Evolutionary conservation across 306 rosid genomes (phyloP).

Genomic region (Gleditsia sinensis): DNA sequence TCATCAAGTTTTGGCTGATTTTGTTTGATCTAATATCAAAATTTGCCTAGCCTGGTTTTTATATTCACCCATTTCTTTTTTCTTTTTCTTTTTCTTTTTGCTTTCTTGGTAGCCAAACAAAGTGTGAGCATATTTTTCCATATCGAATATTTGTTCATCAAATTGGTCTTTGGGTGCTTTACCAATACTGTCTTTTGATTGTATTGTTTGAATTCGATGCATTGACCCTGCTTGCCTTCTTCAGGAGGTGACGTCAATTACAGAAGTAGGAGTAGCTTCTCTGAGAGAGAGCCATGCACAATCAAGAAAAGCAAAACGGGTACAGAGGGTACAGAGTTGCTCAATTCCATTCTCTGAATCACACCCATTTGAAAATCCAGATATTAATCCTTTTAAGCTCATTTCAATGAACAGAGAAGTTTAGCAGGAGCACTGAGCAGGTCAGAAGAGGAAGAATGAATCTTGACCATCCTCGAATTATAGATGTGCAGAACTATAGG

Average conservation of each 20-base stretch:
- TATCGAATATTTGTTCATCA: slow-evolving; percentile 7
- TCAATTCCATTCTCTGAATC: slow-evolving; percentile 23
- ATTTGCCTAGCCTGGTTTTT: background rate
- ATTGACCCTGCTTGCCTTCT: slow-evolving; percentile 38
- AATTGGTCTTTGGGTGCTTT: slow-evolving; percentile 12
- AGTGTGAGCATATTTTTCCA: slow-evolving; percentile 26
- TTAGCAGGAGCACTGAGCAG: slow-evolving; percentile 70
- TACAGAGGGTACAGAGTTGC: slow-evolving; percentile 58
- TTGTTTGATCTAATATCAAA: slow-evolving; percentile 6
- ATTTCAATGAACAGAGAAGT: slow-evolving; percentile 71
- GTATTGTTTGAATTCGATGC: slow-evolving; percentile 28
- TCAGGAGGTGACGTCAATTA: slow-evolving; percentile 79
- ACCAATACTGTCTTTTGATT: slow-evolving; percentile 8
- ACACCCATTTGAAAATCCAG: background rate
- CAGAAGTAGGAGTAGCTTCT: slow-evolving; percentile 85
- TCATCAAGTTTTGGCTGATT: slow-evolving; percentile 34
- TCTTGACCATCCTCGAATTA: slow-evolving; percentile 94
- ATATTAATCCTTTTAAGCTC: background rate
- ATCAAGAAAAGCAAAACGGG: slow-evolving; percentile 98
- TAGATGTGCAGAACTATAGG: slow-evolving; percentile 97
- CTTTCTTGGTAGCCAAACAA: slow-evolving; percentile 45
- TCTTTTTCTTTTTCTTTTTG: background rate
- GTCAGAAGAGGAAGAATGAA: slow-evolving; percentile 83
- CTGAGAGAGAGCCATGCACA: slow-evolving; percentile 94
- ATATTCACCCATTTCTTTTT: background rate